Conservation (phyloP, 208 protist species). For the Acanthamoeba healyi region DNA sequence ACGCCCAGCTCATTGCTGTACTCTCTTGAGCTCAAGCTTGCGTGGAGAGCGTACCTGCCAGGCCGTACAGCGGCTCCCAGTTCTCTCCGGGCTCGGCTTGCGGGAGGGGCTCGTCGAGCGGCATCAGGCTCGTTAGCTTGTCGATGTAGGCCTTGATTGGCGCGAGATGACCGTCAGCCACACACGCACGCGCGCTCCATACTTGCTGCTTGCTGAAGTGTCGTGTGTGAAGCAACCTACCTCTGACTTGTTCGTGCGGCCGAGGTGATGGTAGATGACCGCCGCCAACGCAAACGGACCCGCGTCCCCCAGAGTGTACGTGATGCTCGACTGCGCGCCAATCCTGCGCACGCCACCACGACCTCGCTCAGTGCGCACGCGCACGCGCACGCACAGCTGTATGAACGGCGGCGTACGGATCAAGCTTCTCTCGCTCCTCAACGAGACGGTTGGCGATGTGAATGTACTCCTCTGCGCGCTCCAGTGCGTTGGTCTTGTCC, state of each 20-base stretch:
- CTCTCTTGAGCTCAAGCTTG: too few relatives aligned
- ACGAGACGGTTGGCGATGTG: not conserved
- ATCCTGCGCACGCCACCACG: not conserved
- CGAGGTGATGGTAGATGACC: slow-evolving; percentile 32
- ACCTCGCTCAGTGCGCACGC: not conserved
- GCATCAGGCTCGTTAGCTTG: not conserved
- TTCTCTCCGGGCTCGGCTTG: not conserved
- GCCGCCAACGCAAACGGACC: slow-evolving; percentile 5
- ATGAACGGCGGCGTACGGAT: not conserved
- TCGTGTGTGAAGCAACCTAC: not conserved
- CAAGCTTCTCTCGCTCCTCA: not conserved
- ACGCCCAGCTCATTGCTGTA: too few relatives aligned
- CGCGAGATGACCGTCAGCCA: not conserved
- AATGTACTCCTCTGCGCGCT: not conserved
- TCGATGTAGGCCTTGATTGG: not conserved
- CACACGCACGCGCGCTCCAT: not conserved
- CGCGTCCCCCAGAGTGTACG: not conserved
- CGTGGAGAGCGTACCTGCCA: not conserved
- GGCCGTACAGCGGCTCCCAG: slow-evolving; percentile 49
- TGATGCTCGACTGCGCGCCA: not conserved
- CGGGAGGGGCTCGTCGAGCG: too few relatives aligned
- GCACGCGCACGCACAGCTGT: not conserved
- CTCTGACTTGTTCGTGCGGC: not conserved
- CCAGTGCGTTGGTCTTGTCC: not conserved
- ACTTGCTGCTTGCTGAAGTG: not conserved